phyloP scores from a whole-genome alignment of 2,329 filamentous ascomycete species.

The Alternaria panax region DNA sequence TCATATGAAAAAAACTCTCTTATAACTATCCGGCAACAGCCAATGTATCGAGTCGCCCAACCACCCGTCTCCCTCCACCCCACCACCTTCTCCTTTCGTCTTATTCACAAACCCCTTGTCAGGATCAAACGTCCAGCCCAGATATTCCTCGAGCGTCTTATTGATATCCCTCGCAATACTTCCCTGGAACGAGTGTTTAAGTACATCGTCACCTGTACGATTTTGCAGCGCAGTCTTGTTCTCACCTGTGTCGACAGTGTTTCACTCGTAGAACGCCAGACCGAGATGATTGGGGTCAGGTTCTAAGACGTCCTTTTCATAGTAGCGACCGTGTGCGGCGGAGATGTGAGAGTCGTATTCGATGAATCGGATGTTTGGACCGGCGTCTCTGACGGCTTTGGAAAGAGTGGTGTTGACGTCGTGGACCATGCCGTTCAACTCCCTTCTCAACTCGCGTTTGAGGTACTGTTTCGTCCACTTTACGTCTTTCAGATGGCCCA shows the following conservation, averaged over 20 bases:
- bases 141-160: conserved; percentile 36
- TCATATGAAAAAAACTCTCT: conserved; percentile 38
- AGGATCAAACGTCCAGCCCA: conserved; percentile 36
- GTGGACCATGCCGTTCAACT: conserved; percentile 38
- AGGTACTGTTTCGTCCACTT: conserved; percentile 37
- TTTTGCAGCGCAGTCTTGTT: conserved; percentile 28
- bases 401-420: conserved; percentile 24
- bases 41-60: conserved; percentile 32
- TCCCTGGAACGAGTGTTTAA: conserved; percentile 35
- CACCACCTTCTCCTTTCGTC: conserved; percentile 4
- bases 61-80: neutral
- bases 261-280: conserved; percentile 44
- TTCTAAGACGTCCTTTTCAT: neutral
- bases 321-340: neutral
- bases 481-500: conserved; percentile 39
- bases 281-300: conserved; percentile 30
- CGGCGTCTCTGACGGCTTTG: neutral
- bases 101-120: conserved; percentile 35
- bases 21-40: conserved; percentile 42
- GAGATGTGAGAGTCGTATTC: neutral
- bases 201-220: conserved; percentile 6
- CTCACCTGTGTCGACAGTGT: conserved; percentile 37
- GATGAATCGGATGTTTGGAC: neutral
- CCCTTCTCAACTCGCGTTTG: conserved; percentile 28
- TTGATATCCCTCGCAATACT: conserved; percentile 33